Conservation (phyloP, 225 moss, liverwort and hornwort species). For the Thuidium tamariscinum region DNA sequence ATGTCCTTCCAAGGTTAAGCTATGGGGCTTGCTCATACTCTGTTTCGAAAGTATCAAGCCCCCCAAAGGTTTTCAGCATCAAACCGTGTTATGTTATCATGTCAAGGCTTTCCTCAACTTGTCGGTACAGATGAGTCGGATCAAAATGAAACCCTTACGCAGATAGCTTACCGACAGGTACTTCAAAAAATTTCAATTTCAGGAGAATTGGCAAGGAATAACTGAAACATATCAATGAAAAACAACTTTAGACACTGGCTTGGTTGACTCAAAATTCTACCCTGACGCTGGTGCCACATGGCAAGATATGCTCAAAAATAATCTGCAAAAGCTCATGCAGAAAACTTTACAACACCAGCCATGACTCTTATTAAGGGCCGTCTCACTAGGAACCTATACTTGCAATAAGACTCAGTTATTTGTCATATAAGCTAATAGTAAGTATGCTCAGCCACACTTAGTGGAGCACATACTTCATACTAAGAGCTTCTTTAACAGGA, state of each 20-base stretch:
- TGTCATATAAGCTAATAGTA: background rate
- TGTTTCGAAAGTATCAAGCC: background rate
- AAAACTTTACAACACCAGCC: background rate
- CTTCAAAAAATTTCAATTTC: background rate
- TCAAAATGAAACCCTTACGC: background rate
- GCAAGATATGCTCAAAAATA: background rate
- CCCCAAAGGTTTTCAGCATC: background rate
- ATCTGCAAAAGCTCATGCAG: background rate
- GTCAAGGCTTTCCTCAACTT: background rate
- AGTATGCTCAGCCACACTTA: background rate
- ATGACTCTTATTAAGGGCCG: background rate
- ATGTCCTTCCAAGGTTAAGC: background rate
- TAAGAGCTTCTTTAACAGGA: background rate
- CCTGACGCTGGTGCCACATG: background rate
- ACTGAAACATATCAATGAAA: background rate
- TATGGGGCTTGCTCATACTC: background rate
- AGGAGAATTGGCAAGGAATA: background rate
- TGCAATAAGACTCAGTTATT: background rate
- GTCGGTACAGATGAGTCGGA: too few relatives aligned
- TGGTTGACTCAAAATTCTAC: background rate
- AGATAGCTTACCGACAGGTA: background rate
- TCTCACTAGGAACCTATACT: background rate
- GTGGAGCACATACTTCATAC: background rate
- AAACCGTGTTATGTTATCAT: too few relatives aligned
- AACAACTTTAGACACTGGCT: background rate